Evolutionary conservation across 148 eudicot species (phyloP).

Genomic region (Rhododendron griersonianum): DNA sequence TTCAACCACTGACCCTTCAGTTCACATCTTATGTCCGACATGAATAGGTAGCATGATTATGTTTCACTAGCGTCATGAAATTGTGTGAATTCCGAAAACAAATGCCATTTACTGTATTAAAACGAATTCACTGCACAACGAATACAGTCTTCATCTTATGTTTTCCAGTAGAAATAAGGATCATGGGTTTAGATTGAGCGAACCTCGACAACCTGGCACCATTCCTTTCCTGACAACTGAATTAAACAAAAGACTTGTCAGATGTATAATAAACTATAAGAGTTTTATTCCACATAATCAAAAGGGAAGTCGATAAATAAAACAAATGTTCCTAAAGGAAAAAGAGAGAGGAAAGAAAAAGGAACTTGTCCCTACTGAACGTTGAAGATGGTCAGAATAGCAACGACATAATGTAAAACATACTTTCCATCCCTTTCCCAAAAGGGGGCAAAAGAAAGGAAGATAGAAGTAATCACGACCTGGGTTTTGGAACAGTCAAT

Average conservation of each 20-base stretch:
- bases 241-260: constrained; percentile 18
- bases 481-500: neutral
- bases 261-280: neutral
- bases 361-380: neutral
- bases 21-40: neutral
- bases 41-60: constrained; percentile 1
- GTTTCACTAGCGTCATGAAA: neutral
- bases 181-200: constrained; percentile 11
- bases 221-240: constrained; percentile 53
- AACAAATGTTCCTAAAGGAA: too few relatives aligned
- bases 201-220: constrained; percentile 70
- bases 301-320: neutral
- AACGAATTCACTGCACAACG: neutral
- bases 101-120: neutral
- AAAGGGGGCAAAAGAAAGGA: neutral
- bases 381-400: neutral
- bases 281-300: neutral
- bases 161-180: constrained; percentile 3
- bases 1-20: neutral
- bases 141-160: neutral
- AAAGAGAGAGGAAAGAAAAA: neutral
- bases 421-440: neutral
- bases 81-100: neutral
- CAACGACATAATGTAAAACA: neutral
- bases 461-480: neutral